A percentile compares a stretch with the other conserved stretches of the same genome.
These are phyloP conservation scores for Syncephalastrum monosporum DNA, from an alignment of 371 early-diverging fungal species.

Conservation along the genomic window DNA sequence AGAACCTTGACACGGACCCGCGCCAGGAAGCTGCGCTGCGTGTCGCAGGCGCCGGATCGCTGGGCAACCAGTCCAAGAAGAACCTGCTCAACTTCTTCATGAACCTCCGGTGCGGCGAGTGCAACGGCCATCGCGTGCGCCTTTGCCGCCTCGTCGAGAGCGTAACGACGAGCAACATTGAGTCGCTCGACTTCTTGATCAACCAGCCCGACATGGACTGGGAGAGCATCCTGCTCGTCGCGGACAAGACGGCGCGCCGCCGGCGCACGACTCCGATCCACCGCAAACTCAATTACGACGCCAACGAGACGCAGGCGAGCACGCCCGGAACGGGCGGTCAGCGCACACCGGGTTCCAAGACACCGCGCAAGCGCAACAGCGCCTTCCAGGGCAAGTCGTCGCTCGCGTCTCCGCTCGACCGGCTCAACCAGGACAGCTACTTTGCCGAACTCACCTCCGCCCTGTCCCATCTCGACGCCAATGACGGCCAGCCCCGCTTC, in stretches of 20 bases:
- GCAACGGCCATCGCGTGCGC: slow-evolving; percentile 67
- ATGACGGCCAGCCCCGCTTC: slow-evolving; percentile 29
- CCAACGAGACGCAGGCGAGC: slow-evolving; percentile 46
- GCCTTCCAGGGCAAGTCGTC: slow-evolving; percentile 41
- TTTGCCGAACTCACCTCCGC: slow-evolving; percentile 41
- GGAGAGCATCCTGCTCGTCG: slow-evolving; percentile 63
- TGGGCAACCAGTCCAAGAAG: slow-evolving; percentile 41
- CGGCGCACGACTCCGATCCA: slow-evolving; percentile 28
- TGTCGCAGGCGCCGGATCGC: no score
- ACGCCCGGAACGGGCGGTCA: slow-evolving; percentile 33
- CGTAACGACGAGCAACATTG: slow-evolving; percentile 77
- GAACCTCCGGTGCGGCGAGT: slow-evolving; percentile 73
- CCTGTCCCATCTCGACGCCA: slow-evolving; percentile 24
- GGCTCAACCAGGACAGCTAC: slow-evolving; percentile 37
- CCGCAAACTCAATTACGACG: slow-evolving; percentile 50
- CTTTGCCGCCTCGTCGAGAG: slow-evolving; percentile 75
- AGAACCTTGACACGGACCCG: slow-evolving; percentile 4
- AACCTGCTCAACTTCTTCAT: slow-evolving; percentile 85
- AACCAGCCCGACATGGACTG: slow-evolving; percentile 72
- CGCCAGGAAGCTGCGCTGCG: no score
- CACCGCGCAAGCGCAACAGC: slow-evolving; percentile 47
- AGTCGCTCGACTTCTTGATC: slow-evolving; percentile 84
- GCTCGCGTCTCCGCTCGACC: slow-evolving; percentile 35
- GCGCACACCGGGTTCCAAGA: slow-evolving; percentile 43
- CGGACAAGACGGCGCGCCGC: slow-evolving; percentile 29